Percentiles rank a stretch among this genome's conserved stretches.
These are phyloP conservation scores for Pichia sporocuriosa DNA, from an alignment of 805 yeast species.

Conservation along the genomic window DNA sequence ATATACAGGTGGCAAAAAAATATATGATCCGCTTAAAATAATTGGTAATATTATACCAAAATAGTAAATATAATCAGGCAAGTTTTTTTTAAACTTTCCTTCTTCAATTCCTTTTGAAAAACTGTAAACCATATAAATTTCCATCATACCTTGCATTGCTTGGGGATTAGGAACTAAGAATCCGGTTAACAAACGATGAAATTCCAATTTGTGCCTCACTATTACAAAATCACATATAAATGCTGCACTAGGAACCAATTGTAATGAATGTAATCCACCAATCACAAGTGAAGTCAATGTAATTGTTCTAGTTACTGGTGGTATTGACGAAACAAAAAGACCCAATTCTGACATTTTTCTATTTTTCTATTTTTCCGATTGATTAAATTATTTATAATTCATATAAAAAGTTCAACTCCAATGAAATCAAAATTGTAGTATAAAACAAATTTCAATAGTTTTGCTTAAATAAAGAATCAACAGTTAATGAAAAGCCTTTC, in stretches of 20 bases:
- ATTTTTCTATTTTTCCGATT: not conserved
- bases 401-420: no score
- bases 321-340: constrained; percentile 39
- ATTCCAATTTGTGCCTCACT: constrained; percentile 30
- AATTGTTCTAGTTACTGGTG: constrained; percentile 56
- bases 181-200: constrained; percentile 44
- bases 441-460: no score
- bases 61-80: constrained; percentile 54
- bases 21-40: constrained; percentile 31
- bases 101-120: constrained; percentile 52
- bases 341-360: constrained; percentile 27
- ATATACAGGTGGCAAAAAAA: constrained; percentile 24
- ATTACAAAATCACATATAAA: constrained; percentile 28
- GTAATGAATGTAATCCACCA: constrained; percentile 34
- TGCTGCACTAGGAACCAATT: constrained; percentile 19
- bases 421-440: no score
- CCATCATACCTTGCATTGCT: constrained; percentile 41
- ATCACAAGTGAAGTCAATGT: constrained; percentile 42
- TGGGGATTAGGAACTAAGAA: constrained; percentile 39
- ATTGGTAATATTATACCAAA: constrained; percentile 42
- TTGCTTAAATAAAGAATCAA: no score
- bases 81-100: constrained; percentile 39
- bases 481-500: no score
- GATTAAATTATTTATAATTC: not conserved
- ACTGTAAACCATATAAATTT: constrained; percentile 49